Evolutionary conservation across 306 rosid species (phyloP), one percentile per base, ranked within the genome.

Genomic region (Prunus davidiana): DNA sequence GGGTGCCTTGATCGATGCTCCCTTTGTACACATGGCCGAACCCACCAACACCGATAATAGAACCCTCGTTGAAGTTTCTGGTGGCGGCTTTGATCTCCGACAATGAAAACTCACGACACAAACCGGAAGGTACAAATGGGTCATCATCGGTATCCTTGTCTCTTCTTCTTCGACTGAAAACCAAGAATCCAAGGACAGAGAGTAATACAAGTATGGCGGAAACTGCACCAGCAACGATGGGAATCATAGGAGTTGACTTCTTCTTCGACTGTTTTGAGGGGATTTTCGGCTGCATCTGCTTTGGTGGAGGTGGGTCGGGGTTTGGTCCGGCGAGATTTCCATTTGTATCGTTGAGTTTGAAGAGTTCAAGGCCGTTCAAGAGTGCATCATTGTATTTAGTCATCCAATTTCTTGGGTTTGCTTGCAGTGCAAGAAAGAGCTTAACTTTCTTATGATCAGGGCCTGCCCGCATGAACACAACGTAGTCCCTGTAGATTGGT

Each of bases 311-410:
- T 20, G 81, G 73, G 16, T 86, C 86, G 2, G 91, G 87, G 20
- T 83, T 87, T 0, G 69, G 55, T 6, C 90, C 88, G 0, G 83
- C 89, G 2, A 82, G 87, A 30, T 38, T 84, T 2, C 73, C 27
- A 0, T 0, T 5, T 0, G 2, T 0, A 3, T 79, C 43, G 3
- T 69, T 82, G 14, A 87, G 60, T 56, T 87, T 89, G 81, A 89
- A 84, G 0, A 89, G 82, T 61, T 89, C 93, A 0, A 85, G 47
- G 0, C 93, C 93, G 24, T 82, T 89, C 58, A 89, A 74, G 68
- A 83, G 54, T 0, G 83, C 79, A n/a, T 84, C 79, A 0, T 8
- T 20, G 68, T 30, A 38, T 0, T 0, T 0, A 73, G 13, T 20
- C 19, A 0, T 4, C n/a, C 6, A 1, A 20, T 67, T 6, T 2